Base-by-base conservation (phyloP, 2,329 filamentous ascomycete species). In the Claviceps quebecensis region DNA sequence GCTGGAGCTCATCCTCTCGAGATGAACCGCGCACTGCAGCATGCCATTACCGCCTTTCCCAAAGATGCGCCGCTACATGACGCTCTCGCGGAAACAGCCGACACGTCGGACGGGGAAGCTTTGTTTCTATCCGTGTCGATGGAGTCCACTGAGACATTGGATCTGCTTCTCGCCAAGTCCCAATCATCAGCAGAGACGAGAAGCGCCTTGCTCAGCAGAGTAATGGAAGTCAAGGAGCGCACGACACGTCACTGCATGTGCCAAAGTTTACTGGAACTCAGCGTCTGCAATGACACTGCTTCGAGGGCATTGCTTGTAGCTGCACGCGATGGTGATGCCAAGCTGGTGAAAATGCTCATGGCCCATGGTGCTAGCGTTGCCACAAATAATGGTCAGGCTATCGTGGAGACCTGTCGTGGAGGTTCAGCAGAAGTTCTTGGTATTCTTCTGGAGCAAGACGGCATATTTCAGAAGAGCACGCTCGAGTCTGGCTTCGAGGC, bases 401-500 rank as follows among this genome's bases (percentile, higher is more conserved):
- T 81, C 8, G 66, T 80, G 1, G 72, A 77, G 55, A 76, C 77
- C 0, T 78, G 75, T 36, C 69, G 72, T 2, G 70, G 72, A 0
- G 77, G 77, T 0, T 70, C 72, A 0, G 61, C 69, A 0, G 71
- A 72, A 4, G 71, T 80, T 5, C 59, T 81, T 3, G 61, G 67
- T 39, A 72, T 80, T 60, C 63, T 81, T 1, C 62, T 81, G 0
- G 67, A 64, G 23, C 67, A 70, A 1, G 67, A 69, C 23, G 61
- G 58, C 0, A 59, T 68, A 4, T 60, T 70, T 0, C 67, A 67
- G 11, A 68, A 68, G 47, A 59, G 62, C 6, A 75, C 71, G 0
- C 60, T 80, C 3, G 67, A 72, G 34, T 68, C 69, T 40, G 76
- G 72, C 0, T 80, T 81, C 45, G 73, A 78, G 54, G 76, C 75